Percentiles rank a stretch among this genome's conserved stretches.
These are phyloP conservation scores for Halteria grandinella DNA, from an alignment of 73 alveolate species.

Conservation along the genomic window DNA sequence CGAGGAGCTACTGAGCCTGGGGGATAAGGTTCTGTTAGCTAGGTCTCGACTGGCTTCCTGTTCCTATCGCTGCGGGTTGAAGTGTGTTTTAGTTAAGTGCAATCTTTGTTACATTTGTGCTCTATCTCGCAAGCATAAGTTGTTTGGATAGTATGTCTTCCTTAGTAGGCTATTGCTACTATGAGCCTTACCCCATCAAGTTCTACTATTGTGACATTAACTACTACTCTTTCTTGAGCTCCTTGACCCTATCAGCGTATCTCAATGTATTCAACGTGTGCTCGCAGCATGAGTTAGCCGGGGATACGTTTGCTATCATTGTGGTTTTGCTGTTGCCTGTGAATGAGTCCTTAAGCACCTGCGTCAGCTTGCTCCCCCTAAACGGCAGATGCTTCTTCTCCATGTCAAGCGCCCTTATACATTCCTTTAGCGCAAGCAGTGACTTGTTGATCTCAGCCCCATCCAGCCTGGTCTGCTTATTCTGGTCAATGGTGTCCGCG, in stretches of 20 bases:
- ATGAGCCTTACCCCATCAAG: too few relatives aligned
- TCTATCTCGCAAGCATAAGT: slow-evolving; percentile 74
- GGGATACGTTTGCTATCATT: slow-evolving; percentile 99
- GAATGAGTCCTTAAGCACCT: slow-evolving; percentile 99
- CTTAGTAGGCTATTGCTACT: slow-evolving; percentile 49
- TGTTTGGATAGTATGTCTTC: slow-evolving; percentile 65
- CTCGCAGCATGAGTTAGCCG: slow-evolving; percentile 95
- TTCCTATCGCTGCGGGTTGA: too few relatives aligned
- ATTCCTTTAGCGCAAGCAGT: slow-evolving; percentile 98
- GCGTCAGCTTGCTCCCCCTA: slow-evolving; percentile 98
- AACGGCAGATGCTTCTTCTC: slow-evolving; percentile 98
- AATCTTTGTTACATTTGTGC: slow-evolving; percentile 45
- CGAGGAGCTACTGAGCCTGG: too few relatives aligned
- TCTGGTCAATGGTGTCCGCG: slow-evolving; percentile 98
- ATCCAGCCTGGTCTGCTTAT: slow-evolving; percentile 97
- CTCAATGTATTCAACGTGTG: slow-evolving; percentile 99
- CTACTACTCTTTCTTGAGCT: slow-evolving; percentile 85
- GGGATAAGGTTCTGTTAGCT: too few relatives aligned
- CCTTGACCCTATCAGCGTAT: slow-evolving; percentile 99
- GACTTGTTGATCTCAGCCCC: slow-evolving; percentile 99
- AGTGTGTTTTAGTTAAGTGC: slow-evolving; percentile 32
- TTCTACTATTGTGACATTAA: too few relatives aligned
- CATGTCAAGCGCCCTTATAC: slow-evolving; percentile 99
- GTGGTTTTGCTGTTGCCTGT: slow-evolving; percentile 96
- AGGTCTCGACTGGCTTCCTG: too few relatives aligned